Base-by-base conservation (phyloP, 352 stramenopile genomes). In the Salisapilia sapeloensis region DNA sequence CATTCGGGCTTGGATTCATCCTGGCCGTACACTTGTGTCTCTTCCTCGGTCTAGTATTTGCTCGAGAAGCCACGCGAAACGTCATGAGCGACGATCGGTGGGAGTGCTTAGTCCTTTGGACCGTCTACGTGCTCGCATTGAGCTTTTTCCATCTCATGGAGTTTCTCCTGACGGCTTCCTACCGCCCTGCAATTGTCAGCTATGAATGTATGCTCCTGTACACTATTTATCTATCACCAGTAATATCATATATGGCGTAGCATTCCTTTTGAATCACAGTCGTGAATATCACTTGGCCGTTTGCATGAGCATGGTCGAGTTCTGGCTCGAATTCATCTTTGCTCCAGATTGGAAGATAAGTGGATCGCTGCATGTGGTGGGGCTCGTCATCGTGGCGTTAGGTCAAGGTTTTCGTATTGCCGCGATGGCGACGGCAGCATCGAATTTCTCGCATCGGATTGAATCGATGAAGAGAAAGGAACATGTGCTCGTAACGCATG, bases 361-460 rank as follows among this genome's bases (percentile, higher is more conserved):
- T 35, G 32, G 43, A 7, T 29, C 65, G 11, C 64, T 89, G 24
- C 51, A 89, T 2, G 23, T 50, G 4, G 35, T 62, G 4, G 79
- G 80, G 2, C 40, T 95, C 15, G 38, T 53, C 6, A 47, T 91
- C 25, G 64, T 96, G 6, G 16, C 92, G 9, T 9, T 79, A 6
- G 79, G 85, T n/a, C 86, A 97, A 50, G 56, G 53, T 15, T 72
- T 94, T 28, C 80, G 92, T 24, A 67, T 91, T 11, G 59, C 63
- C 10, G 87, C 92, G 7, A 97, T 98, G 85, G 72, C 65, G 40
- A 95, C 84, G 14, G 91, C 83, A 16, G 86, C 79, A 9, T 74
- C 72, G 52, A 96, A 95, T 46, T 98, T 98, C 45, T 95, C 93
- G 21, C 92, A 98, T 48, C 71, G 87, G 19, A 97, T 98, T 52